Evolutionary conservation across 2,329 filamentous ascomycete genomes (phyloP), one percentile per base, ranked within the genome.

Genomic region (Lasiodiplodia citricola): DNA sequence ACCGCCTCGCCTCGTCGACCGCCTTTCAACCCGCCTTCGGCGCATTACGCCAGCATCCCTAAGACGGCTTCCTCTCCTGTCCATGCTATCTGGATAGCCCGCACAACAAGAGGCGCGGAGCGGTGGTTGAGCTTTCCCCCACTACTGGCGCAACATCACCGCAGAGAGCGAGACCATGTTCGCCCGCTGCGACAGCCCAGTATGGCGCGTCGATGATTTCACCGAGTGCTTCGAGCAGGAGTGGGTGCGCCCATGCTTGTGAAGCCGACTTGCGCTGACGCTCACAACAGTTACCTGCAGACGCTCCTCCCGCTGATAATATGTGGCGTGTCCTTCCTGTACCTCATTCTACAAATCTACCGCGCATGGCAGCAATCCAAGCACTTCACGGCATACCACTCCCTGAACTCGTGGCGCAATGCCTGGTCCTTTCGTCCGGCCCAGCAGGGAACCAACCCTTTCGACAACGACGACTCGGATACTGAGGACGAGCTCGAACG

Each of bases 221-320:
- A 87, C 87, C 55, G 75, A 73, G 68, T 91, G 89, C 76, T 89
- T 91, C 73, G 85, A 88, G 76, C 83, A 82, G 79, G 89, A 93
- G 91, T 93, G 81, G 78, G 67, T 58, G 25, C 13, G 3, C n/a
- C 51, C 21, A 14, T 37, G 31, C 23, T 60, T 25, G 31, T 28
- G n/a, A 14, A 14, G 38, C 21, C 14, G 18, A 67, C 58, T 70
- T 23, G 28, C n/a, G 14, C 52, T 66, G 63, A 71, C 65, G 64
- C 21, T 44, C 13, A 18, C 14, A 11, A 25, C 78, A 95, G 92
- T 79, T 94, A 92, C 79, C 87, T 97, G 66, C 90, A 92, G 80
- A 88, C 92, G 70, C 84, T 97, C 57, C 85, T 98, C 67, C 96
- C 96, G 67, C 83, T 96, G 70, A 82, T 90, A 70, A 85, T 91